phyloP scores from a whole-genome alignment of 1,284 basidiomycete species.

The Prillingera fragicola region DNA sequence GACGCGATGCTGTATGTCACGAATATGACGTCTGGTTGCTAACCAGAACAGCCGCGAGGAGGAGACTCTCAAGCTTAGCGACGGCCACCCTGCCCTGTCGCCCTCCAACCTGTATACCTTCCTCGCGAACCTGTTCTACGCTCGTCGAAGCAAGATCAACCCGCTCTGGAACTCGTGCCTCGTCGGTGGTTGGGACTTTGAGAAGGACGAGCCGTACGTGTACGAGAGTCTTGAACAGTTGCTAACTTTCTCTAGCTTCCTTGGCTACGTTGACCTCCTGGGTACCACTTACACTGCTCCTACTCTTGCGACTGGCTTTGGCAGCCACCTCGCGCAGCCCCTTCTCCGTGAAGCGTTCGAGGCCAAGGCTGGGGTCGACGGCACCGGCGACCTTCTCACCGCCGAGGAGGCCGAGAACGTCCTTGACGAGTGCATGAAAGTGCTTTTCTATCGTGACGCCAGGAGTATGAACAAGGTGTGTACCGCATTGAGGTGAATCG shows the following conservation, averaged over 20 bases:
- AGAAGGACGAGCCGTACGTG: constrained; percentile 62
- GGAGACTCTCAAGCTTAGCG: constrained; percentile 55
- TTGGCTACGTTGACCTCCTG: constrained; percentile 92
- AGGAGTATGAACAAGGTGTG: constrained; percentile 89
- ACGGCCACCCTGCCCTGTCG: constrained; percentile 72
- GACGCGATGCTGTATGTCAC: constrained; percentile 40
- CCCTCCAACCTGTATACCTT: constrained; percentile 92
- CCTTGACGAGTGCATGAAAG: constrained; percentile 82
- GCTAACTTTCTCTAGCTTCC: constrained; percentile 56
- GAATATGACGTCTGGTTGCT: background rate
- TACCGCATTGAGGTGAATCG: background rate
- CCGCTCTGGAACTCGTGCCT: constrained; percentile 95
- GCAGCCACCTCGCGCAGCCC: constrained; percentile 90
- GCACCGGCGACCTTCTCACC: constrained; percentile 65
- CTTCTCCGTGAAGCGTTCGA: constrained; percentile 71
- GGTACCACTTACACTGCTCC: constrained; percentile 92
- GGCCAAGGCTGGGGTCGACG: constrained; percentile 60
- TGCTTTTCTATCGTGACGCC: constrained; percentile 95
- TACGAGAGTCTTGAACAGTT: background rate
- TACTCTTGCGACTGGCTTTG: constrained; percentile 95
- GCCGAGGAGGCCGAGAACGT: constrained; percentile 76
- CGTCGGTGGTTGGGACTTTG: constrained; percentile 78
- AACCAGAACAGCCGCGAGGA: constrained; percentile 59
- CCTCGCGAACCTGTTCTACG: constrained; percentile 86
- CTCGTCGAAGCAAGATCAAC: constrained; percentile 77